phyloP scores from a whole-genome alignment of 805 yeast genomes.

The Metschnikowia lochheadii region DNA sequence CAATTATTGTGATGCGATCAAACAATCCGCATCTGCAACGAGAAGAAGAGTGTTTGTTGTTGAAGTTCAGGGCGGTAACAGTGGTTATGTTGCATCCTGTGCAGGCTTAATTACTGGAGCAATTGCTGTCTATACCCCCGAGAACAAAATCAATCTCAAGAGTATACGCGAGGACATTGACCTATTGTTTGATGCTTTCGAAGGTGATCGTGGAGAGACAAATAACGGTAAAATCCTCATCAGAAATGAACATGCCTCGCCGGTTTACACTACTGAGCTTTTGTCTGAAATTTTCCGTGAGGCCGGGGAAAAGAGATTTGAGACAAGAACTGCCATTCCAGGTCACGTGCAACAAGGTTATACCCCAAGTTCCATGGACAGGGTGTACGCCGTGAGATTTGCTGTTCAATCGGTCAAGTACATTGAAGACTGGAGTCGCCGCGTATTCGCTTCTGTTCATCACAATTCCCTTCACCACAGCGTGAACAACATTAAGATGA shows the following conservation, averaged over 20 bases:
- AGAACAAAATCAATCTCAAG: constrained; percentile 59
- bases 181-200: constrained; percentile 62
- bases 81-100: constrained; percentile 88
- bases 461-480: constrained; percentile 17
- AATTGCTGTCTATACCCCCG: constrained; percentile 87
- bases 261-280: constrained; percentile 74
- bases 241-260: constrained; percentile 79
- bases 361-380: constrained; percentile 89
- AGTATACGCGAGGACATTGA: constrained; percentile 19
- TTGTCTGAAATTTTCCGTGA: constrained; percentile 80
- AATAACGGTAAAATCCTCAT: constrained; percentile 83
- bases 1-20: constrained; percentile 90
- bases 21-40: constrained; percentile 91
- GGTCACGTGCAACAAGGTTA: constrained; percentile 99
- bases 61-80: constrained; percentile 97
- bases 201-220: constrained; percentile 69
- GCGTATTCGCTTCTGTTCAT: constrained; percentile 15
- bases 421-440: constrained; percentile 49
- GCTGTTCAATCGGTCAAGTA: constrained; percentile 88
- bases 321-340: constrained; percentile 91
- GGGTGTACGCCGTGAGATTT: constrained; percentile 83
- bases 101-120: constrained; percentile 89
- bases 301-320: constrained; percentile 73
- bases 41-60: constrained; percentile 93
- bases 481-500: constrained; percentile 19